Base-by-base conservation (phyloP, 2,329 filamentous ascomycete species). In the Aspergillus tubingensis region DNA sequence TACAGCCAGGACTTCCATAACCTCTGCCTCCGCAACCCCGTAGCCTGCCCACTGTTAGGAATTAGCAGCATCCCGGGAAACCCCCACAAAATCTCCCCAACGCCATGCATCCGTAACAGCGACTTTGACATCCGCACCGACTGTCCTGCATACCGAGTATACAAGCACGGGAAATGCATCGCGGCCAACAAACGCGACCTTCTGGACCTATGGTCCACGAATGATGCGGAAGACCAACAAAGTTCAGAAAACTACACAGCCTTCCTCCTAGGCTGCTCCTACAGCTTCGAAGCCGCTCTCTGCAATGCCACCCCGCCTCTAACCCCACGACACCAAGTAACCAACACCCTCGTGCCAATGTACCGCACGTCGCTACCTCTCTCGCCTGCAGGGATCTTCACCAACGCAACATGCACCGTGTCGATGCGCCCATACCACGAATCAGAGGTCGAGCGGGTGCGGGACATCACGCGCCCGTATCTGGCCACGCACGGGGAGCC, bases 211-310 rank as follows among this genome's bases (percentile, higher is more conserved):
- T 89, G 86, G 87, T 81, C 79, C 0, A 69, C 77, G 25, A 27
- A 27, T 27, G 25, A 27, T 27, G 25, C 0, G 4, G 27, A 30
- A 10, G 27, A 10, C 8, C 27, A 27, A 36, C 15, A 30, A 15
- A 51, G 25, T 19, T 8, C 8, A 21, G 17, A 41, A 43, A 81
- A 87, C 63, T 85, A 89, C 65, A 82, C 86, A 23, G 86, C 80
- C 0, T 89, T 87, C 67, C 70, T 89, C 48, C 83, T 89, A 62
- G 87, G 86, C 8, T 89, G 86, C 69, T 86, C 82, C 0, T 89
- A 83, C 77, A 85, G 81, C 65, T 89, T 89, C 68, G 86, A 89
- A 70, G 74, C 79, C 2, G 86, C 85, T 3, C 79, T 89, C 21
- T 68, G 73, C 0, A 71, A 68, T 0, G 82, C 82, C 0, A 83